Evolutionary conservation across 164 flowering plant species (phyloP).

Genomic region (Protea cynaroides): DNA sequence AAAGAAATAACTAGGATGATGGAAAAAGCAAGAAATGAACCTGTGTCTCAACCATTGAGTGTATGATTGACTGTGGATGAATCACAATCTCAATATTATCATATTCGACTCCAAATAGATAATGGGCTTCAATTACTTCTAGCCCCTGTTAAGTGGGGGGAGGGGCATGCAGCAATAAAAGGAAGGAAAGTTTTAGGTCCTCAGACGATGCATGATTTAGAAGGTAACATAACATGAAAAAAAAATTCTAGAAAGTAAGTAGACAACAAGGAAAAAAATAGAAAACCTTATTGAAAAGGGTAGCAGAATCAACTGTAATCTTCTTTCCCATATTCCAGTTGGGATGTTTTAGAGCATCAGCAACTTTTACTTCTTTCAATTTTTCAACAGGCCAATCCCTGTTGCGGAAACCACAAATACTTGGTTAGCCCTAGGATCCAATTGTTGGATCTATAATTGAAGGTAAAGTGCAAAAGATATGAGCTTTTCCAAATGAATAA

Average conservation of each 20-base stretch:
- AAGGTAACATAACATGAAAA: constrained; percentile 1
- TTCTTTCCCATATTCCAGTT: constrained; percentile 99
- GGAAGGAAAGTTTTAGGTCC: too few species aligned
- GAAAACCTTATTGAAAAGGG: constrained; percentile 88
- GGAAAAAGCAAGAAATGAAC: constrained; percentile 23
- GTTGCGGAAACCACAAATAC: constrained; percentile 12
- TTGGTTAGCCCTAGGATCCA: not conserved
- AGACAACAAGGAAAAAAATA: not conserved
- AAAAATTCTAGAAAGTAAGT: not conserved
- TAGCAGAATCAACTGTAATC: constrained; percentile 98
- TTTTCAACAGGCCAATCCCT: constrained; percentile 98
- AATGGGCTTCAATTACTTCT: constrained; percentile 99
- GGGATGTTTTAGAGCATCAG: constrained; percentile 98
- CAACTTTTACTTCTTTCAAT: constrained; percentile 87
- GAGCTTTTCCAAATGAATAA: too few species aligned
- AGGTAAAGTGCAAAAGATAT: too few species aligned
- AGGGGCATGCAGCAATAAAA: too few species aligned
- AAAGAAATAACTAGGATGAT: constrained; percentile 1
- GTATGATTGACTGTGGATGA: constrained; percentile 98
- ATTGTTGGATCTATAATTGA: not conserved
- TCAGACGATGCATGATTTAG: not conserved
- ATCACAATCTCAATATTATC: constrained; percentile 89
- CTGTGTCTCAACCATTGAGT: constrained; percentile 98
- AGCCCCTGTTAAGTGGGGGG: constrained; percentile 55
- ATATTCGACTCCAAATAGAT: constrained; percentile 89